Evolutionary conservation across 169 alveolate genomes (phyloP).

Genomic region (Theileria luwenshuni): DNA sequence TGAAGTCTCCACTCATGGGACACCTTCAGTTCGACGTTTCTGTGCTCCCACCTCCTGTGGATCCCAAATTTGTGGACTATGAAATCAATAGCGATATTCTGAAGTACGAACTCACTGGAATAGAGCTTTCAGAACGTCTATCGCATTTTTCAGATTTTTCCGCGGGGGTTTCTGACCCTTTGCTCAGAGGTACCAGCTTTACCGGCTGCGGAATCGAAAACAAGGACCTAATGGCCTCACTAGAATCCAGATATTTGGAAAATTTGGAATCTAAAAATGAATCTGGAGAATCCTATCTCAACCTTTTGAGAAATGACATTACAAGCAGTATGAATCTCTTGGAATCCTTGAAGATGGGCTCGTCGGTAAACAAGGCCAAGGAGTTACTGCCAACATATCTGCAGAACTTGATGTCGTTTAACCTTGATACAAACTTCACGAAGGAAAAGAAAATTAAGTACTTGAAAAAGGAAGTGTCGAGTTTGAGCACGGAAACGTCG

Average conservation of each 20-base stretch:
- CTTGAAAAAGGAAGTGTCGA: not conserved
- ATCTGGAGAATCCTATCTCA: not conserved
- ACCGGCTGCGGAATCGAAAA: conserved; percentile 32
- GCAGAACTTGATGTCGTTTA: conserved; percentile 4
- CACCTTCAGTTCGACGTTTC: conserved; percentile 55
- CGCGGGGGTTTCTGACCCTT: conserved; percentile 22
- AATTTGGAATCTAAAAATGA: not conserved
- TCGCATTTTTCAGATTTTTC: conserved; percentile 48
- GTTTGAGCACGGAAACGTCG: not conserved
- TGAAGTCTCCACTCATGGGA: conserved; percentile 66
- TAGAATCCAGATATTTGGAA: conserved; percentile 4
- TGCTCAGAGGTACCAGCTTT: conserved; percentile 16
- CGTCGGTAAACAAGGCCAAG: conserved; percentile 20
- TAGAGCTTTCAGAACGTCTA: conserved; percentile 46
- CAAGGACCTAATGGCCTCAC: conserved; percentile 15
- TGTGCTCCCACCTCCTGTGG: conserved; percentile 64
- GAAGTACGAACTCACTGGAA: conserved; percentile 48
- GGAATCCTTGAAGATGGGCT: conserved; percentile 21
- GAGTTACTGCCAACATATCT: conserved; percentile 22
- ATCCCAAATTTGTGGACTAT: conserved; percentile 41
- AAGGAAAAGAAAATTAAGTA: not conserved
- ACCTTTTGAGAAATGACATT: not conserved
- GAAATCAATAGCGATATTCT: conserved; percentile 33
- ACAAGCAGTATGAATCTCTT: conserved; percentile 1
- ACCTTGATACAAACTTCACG: not conserved